phyloP scores from a whole-genome alignment of 306 rosid species.

The Sindora glabra region DNA sequence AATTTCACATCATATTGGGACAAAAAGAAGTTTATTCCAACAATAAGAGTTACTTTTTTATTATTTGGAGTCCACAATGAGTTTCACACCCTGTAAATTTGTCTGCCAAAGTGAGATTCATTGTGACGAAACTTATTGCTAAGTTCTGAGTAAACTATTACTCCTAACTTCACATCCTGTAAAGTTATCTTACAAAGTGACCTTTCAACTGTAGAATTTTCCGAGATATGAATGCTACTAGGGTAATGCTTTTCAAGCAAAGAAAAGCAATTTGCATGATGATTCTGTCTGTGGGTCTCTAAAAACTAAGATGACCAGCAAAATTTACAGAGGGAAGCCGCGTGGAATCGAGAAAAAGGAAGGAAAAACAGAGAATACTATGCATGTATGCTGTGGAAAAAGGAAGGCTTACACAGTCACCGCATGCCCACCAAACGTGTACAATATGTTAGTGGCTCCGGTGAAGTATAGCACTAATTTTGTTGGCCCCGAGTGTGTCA shows the following conservation, averaged over 20 bases:
- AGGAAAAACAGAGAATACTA: neutral
- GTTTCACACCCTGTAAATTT: too few species aligned
- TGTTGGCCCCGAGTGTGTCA: slow-evolving; percentile 61
- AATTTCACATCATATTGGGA: too few species aligned
- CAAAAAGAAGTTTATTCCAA: too few species aligned
- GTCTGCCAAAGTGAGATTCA: too few species aligned
- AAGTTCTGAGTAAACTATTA: too few species aligned
- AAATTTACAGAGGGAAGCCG: slow-evolving; percentile 48
- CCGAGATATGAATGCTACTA: slow-evolving; percentile 1
- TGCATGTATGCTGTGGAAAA: neutral
- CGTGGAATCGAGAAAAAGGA: slow-evolving; percentile 10
- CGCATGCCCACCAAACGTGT: slow-evolving; percentile 99
- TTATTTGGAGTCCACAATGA: too few species aligned
- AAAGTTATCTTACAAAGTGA: neutral
- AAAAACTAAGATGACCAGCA: slow-evolving; percentile 33
- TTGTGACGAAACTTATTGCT: too few species aligned
- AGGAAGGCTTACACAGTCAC: slow-evolving; percentile 70
- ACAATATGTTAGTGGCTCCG: slow-evolving; percentile 92
- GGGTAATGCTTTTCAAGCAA: slow-evolving; percentile 20
- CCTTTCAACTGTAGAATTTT: slow-evolving; percentile 1
- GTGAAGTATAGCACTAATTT: slow-evolving; percentile 89
- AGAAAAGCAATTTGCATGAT: slow-evolving; percentile 24
- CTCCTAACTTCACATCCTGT: neutral
- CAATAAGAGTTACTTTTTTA: too few species aligned
- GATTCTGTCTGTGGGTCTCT: slow-evolving; percentile 30